phyloP scores from a whole-genome alignment of 768 basidiomycete genomes.

The Mycena vulgaris region DNA sequence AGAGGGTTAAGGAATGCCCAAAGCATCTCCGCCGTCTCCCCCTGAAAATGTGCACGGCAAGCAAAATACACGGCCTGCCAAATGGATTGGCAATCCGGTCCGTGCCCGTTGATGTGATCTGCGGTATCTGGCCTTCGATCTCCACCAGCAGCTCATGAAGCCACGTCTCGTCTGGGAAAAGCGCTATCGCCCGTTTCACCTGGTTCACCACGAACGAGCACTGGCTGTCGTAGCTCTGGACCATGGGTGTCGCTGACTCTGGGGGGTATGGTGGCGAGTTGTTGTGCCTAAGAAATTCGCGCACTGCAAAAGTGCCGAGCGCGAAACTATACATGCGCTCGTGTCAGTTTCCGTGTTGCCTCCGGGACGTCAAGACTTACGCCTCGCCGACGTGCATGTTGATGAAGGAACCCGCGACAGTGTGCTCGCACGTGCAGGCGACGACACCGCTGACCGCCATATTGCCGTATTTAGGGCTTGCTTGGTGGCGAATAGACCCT shows the following conservation, averaged over 20 bases:
- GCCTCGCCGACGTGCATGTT: conserved; percentile 28
- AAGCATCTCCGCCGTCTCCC: conserved; percentile 31
- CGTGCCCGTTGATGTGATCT: conserved; percentile 27
- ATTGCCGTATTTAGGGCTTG: conserved; percentile 19
- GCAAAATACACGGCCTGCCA: conserved; percentile 31
- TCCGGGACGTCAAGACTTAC: neutral
- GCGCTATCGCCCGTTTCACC: neutral
- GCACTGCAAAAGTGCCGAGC: conserved; percentile 21
- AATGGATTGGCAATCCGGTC: neutral
- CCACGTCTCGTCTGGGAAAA: conserved; percentile 19
- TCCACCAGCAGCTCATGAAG: conserved; percentile 5
- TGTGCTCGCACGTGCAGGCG: conserved; percentile 23
- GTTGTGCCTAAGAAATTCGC: conserved; percentile 16
- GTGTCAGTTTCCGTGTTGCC: neutral
- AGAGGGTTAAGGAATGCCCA: too few relatives aligned
- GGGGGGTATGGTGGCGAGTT: conserved; percentile 14
- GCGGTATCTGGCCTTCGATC: conserved; percentile 34
- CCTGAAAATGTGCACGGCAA: conserved; percentile 28
- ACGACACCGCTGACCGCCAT: conserved; percentile 21
- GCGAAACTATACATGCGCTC: conserved; percentile 2
- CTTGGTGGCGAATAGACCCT: conserved; percentile 21
- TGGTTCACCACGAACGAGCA: conserved; percentile 24
- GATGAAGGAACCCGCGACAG: conserved; percentile 17
- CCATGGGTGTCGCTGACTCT: neutral
- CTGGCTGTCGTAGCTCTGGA: conserved; percentile 23